Conservation (phyloP, 2,329 filamentous ascomycete genomes). For the Clonostachys chloroleuca region DNA sequence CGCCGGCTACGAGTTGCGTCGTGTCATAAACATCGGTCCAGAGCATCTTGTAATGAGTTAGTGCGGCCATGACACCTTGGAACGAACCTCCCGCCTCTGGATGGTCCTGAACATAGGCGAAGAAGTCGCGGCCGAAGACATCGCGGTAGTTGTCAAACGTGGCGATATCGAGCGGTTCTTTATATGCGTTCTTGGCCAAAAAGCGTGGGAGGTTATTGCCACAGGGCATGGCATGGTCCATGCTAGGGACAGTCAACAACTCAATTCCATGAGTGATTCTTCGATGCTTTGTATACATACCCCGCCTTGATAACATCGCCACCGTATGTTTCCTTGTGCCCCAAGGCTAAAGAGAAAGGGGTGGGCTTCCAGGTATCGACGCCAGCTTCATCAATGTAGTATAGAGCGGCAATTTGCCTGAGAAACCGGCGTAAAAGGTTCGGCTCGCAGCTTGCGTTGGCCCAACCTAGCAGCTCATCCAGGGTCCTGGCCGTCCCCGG, state of each 20-base stretch:
- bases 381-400: slow-evolving; percentile 20
- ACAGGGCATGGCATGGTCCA: slow-evolving; percentile 17
- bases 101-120: slow-evolving; percentile 17
- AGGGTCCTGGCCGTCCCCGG: slow-evolving; percentile 16
- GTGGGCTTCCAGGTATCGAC: slow-evolving; percentile 21
- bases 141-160: slow-evolving; percentile 5
- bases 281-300: slow-evolving; percentile 6
- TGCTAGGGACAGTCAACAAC: slow-evolving; percentile 6
- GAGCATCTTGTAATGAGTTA: slow-evolving; percentile 22
- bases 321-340: slow-evolving; percentile 19
- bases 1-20: slow-evolving; percentile 8
- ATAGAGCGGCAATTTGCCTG: slow-evolving; percentile 19
- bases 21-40: slow-evolving; percentile 25
- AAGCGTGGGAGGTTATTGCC: slow-evolving; percentile 21
- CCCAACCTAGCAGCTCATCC: slow-evolving; percentile 16
- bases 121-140: slow-evolving; percentile 18
- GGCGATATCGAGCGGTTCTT: slow-evolving; percentile 17
- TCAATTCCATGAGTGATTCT: not conserved
- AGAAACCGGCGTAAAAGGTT: slow-evolving; percentile 22
- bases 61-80: slow-evolving; percentile 24
- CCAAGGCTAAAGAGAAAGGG: slow-evolving; percentile 20
- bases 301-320: slow-evolving; percentile 19
- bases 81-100: slow-evolving; percentile 19
- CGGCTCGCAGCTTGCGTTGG: slow-evolving; percentile 12
- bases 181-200: slow-evolving; percentile 19